Conservation (phyloP, 768 basidiomycete species). For the Suillus weaverae region DNA sequence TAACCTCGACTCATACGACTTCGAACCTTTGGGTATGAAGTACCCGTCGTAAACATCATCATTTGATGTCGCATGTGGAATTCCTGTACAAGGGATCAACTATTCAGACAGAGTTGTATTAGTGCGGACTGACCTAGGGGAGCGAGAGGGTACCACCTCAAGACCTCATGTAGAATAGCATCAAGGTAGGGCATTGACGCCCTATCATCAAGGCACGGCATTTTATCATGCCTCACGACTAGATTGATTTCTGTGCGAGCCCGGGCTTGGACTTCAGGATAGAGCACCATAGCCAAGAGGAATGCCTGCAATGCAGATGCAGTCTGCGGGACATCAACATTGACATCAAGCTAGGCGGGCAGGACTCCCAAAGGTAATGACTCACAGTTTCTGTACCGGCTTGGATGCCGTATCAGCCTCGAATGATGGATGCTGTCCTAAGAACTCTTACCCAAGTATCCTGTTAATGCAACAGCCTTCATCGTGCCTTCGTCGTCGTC, state of each 20-base stretch:
- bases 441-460: neutral
- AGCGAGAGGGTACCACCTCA: conserved; percentile 24
- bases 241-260: conserved; percentile 32
- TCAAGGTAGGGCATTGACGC: conserved; percentile 26
- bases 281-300: conserved; percentile 29
- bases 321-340: conserved; percentile 10
- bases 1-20: neutral
- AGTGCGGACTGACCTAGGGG: conserved; percentile 21
- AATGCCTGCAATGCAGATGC: conserved; percentile 25
- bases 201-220: conserved; percentile 19
- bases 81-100: conserved; percentile 6
- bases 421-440: neutral
- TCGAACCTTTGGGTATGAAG: conserved; percentile 51
- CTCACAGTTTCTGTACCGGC: conserved; percentile 6
- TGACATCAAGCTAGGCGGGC: too few species aligned
- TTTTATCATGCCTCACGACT: conserved; percentile 12
- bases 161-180: conserved; percentile 20
- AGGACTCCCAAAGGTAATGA: neutral
- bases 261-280: conserved; percentile 27
- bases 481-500: neutral
- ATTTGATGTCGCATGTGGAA: conserved; percentile 27
- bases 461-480: neutral
- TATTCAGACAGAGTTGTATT: neutral
- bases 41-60: conserved; percentile 43
- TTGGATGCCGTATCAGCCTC: neutral